These are phyloP conservation scores for Microascus cirrosus DNA, from an alignment of 2,329 filamentous ascomycete species.

Conservation along the genomic window DNA sequence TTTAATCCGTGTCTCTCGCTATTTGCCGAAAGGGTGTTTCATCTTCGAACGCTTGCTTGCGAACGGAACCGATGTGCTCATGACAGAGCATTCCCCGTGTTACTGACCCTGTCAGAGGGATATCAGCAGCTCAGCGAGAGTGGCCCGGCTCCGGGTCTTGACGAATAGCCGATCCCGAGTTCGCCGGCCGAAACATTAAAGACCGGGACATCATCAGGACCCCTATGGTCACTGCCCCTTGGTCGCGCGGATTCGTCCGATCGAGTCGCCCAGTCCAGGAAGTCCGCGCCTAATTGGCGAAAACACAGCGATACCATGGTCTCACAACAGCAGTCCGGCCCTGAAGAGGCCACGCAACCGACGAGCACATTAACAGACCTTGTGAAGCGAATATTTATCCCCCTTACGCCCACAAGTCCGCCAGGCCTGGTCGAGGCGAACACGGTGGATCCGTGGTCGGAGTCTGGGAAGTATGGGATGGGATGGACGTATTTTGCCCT, in stretches of 20 bases:
- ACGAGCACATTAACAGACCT: constrained; percentile 14
- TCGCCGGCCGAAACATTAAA: not conserved
- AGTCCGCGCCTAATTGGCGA: not conserved
- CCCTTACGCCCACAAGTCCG: constrained; percentile 46
- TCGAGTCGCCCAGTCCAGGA: not conserved
- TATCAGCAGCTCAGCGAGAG: not conserved
- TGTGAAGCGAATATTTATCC: constrained; percentile 47
- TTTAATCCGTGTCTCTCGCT: not conserved
- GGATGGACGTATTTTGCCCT: constrained; percentile 85
- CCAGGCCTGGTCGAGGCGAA: constrained; percentile 51
- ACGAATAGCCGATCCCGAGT: not conserved
- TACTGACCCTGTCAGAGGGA: not conserved
- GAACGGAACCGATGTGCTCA: not conserved
- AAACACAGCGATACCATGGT: not conserved
- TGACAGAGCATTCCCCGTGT: not conserved
- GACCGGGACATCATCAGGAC: not conserved
- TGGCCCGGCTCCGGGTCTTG: not conserved
- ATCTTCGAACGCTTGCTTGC: not conserved
- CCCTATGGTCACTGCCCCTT: not conserved
- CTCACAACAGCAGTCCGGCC: not conserved
- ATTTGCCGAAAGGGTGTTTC: not conserved
- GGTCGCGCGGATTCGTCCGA: not conserved
- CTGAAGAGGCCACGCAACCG: not conserved
- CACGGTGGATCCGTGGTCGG: constrained; percentile 64
- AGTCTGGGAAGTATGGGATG: constrained; percentile 75